phyloP scores from a whole-genome alignment of 2,329 filamentous ascomycete species.

The Talaromyces atroroseus region DNA sequence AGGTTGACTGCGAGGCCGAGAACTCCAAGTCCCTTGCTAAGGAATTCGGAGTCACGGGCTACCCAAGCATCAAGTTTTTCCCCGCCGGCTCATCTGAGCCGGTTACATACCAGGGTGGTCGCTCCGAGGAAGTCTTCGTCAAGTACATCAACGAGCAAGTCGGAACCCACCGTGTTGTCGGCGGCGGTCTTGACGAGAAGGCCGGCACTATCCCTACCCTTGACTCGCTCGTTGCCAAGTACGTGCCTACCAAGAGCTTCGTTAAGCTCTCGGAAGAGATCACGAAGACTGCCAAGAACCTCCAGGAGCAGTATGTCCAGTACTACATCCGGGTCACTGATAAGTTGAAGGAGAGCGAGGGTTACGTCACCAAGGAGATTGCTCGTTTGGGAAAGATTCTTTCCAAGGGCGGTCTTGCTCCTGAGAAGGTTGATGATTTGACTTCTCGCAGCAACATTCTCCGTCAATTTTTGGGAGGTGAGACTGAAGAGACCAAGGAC shows the following conservation, averaged over 20 bases:
- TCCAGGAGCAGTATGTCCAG: slow-evolving; percentile 77
- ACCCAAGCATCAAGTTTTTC: slow-evolving; percentile 98
- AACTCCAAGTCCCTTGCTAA: slow-evolving; percentile 73
- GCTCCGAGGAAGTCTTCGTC: slow-evolving; percentile 70
- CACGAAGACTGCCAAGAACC: slow-evolving; percentile 61
- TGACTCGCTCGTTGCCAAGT: slow-evolving; percentile 69
- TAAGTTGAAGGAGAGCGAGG: slow-evolving; percentile 73
- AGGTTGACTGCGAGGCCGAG: slow-evolving; percentile 88
- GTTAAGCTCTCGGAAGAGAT: slow-evolving; percentile 64
- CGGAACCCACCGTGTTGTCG: slow-evolving; percentile 75
- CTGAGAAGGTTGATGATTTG: slow-evolving; percentile 83
- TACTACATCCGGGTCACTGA: slow-evolving; percentile 92
- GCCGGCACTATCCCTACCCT: slow-evolving; percentile 79
- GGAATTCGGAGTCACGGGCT: slow-evolving; percentile 73
- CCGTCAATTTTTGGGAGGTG: slow-evolving; percentile 64
- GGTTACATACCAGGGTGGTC: slow-evolving; percentile 67
- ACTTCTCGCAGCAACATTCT: slow-evolving; percentile 83
- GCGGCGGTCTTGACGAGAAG: slow-evolving; percentile 69
- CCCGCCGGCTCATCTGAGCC: slow-evolving; percentile 71
- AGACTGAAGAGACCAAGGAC: slow-evolving; percentile 57
- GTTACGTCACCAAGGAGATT: slow-evolving; percentile 80
- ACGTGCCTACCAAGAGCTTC: slow-evolving; percentile 57
- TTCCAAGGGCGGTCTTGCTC: slow-evolving; percentile 77
- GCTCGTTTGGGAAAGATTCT: slow-evolving; percentile 72
- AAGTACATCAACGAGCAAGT: slow-evolving; percentile 82